Conservation (phyloP, 73 alveolate species). For the Blepharisma japonicum region DNA sequence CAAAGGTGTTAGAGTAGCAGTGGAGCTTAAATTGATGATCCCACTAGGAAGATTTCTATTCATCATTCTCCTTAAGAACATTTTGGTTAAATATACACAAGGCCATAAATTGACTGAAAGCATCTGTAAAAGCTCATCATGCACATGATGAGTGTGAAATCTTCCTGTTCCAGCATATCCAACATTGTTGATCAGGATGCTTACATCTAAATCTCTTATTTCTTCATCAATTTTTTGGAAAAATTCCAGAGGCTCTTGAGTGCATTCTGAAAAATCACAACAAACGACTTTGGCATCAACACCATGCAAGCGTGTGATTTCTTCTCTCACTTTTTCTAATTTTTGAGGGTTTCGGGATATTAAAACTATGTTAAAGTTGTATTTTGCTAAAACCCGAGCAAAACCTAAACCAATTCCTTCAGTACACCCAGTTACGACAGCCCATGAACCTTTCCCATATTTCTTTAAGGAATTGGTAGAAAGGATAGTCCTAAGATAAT, state of each 20-base stretch:
- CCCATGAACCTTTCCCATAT: conserved; percentile 70
- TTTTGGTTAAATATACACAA: conserved; percentile 3
- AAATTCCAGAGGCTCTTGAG: conserved; percentile 10
- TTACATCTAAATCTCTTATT: conserved; percentile 55
- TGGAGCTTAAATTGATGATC: conserved; percentile 14
- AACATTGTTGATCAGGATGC: conserved; percentile 71
- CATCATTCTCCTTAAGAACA: background rate
- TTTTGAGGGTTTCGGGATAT: conserved; percentile 51
- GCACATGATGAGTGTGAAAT: background rate
- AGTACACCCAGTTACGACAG: conserved; percentile 71
- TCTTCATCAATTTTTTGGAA: conserved; percentile 32
- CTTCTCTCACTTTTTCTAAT: conserved; percentile 35
- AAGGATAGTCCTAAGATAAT: background rate
- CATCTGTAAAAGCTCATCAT: background rate
- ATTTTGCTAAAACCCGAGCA: conserved; percentile 61
- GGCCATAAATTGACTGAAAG: conserved; percentile 19
- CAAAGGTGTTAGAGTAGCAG: conserved; percentile 14
- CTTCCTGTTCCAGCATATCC: conserved; percentile 42
- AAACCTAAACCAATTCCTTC: conserved; percentile 81
- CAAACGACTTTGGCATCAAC: background rate
- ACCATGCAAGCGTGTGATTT: conserved; percentile 28
- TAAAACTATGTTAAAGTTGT: conserved; percentile 61
- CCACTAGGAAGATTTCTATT: background rate
- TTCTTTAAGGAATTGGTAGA: conserved; percentile 32
- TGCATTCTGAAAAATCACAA: conserved; percentile 12